Conservation (phyloP, 2,329 filamentous ascomycete genomes). For the Botryotinia narcissicola region DNA sequence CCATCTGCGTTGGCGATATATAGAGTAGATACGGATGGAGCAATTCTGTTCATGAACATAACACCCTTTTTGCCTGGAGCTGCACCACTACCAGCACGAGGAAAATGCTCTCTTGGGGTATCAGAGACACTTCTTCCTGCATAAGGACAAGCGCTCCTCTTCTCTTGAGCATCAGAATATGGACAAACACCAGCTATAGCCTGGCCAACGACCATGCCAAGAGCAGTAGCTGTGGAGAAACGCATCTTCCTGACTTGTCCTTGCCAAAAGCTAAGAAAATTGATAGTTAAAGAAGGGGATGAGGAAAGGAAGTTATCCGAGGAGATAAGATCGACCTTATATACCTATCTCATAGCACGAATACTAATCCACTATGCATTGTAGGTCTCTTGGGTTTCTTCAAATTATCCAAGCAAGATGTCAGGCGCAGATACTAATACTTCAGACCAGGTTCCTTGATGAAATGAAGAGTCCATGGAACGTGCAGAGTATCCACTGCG, state of each 20-base stretch:
- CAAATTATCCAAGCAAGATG: background rate
- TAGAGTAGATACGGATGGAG: constrained; percentile 33
- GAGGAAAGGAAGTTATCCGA: background rate
- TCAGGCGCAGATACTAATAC: background rate
- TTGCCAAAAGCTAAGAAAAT: background rate
- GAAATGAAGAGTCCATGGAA: background rate
- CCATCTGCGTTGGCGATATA: constrained; percentile 43
- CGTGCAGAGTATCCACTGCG: background rate
- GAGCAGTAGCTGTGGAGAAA: background rate
- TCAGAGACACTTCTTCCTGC: background rate
- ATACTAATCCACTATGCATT: background rate
- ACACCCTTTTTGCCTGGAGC: constrained; percentile 13
- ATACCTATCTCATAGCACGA: background rate
- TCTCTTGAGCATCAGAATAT: constrained; percentile 3
- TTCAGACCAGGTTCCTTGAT: background rate
- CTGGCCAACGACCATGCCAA: background rate
- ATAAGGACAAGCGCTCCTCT: constrained; percentile 1
- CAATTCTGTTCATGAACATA: constrained; percentile 42
- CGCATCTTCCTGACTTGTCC: background rate
- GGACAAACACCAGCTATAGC: background rate
- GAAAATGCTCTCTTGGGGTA: background rate
- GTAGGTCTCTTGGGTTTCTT: background rate
- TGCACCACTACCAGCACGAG: background rate
- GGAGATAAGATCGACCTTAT: background rate
- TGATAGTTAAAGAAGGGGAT: background rate